These are phyloP conservation scores for Lasiosphaeria hispida DNA, from an alignment of 495 filamentous ascomycete genomes.

Conservation along the genomic window DNA sequence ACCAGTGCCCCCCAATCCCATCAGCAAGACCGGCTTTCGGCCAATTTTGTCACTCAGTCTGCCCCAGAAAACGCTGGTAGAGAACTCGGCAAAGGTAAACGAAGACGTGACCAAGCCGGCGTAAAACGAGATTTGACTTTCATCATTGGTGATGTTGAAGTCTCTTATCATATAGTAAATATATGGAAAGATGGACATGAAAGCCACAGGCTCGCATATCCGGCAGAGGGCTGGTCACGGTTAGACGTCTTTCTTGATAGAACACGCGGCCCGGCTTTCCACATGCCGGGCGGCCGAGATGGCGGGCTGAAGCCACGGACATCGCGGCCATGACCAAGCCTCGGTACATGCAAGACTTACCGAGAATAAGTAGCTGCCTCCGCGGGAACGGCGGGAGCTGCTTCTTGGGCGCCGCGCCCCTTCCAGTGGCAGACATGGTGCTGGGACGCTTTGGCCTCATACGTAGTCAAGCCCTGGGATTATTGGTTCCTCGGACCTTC, in stretches of 20 bases:
- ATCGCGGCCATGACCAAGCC: neutral
- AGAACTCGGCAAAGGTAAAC: slow-evolving; percentile 94
- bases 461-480: neutral
- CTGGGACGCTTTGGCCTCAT: slow-evolving; percentile 20
- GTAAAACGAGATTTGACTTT: slow-evolving; percentile 82
- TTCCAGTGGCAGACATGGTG: slow-evolving; percentile 11
- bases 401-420: slow-evolving; percentile 4
- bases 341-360: slow-evolving; percentile 42
- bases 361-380: slow-evolving; percentile 70
- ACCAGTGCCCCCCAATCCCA: slow-evolving; percentile 82
- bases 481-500: neutral
- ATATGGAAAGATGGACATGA: slow-evolving; percentile 99
- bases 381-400: slow-evolving; percentile 45
- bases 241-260: slow-evolving; percentile 35
- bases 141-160: slow-evolving; percentile 78
- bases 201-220: slow-evolving; percentile 97
- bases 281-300: too few relatives aligned
- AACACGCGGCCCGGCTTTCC: neutral
- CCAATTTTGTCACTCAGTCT: slow-evolving; percentile 88
- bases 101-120: slow-evolving; percentile 95
- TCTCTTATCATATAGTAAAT: slow-evolving; percentile 97
- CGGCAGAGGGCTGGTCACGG: slow-evolving; percentile 72
- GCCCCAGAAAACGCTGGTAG: slow-evolving; percentile 87
- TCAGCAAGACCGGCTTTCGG: slow-evolving; percentile 87
- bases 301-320: neutral